Evolutionary conservation across 805 yeast genomes (phyloP), one percentile per base, ranked within the genome.

Genomic region (Aciculoconidium aculeatum): DNA sequence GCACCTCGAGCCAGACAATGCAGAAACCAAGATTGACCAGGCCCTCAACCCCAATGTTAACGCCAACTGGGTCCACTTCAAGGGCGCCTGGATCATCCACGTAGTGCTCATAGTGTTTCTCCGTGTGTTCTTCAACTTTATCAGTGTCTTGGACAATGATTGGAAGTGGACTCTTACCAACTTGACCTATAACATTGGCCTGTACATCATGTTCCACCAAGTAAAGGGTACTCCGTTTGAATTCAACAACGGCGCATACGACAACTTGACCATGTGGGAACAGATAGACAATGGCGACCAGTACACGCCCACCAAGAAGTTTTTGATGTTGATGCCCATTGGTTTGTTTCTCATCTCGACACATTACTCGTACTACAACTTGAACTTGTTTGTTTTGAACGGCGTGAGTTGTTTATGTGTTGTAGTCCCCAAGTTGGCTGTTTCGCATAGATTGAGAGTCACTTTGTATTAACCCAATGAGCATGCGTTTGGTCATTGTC

Each of bases 201-300:
- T 94, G 1, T 92, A 87, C 54, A 75, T 90, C 38, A 92, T 90
- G 97, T 92, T 90, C 54, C 98, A 90, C 56, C 80, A 84, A 53
- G 85, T 92, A 25, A 92, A 90, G 49, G 98, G 98, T 21, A 87
- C 95, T 2, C 98, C 98, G 0, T 92, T 90, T 52, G 98, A 92
- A 46, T 88, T 90, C 64, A 92, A 88, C 51, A 80, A 83, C 22
- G 98, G 98, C 23, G 97, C 96, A 0, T 92, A 82, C 58, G 98
- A 90, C 53, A 80, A 85, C 49, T 68, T 90, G 42, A 92, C 96
- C 13, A 86, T 90, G 96, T 90, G 98, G 98, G 98, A 90, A 58
- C 98, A 90, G 58, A 80, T 81, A 35, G 94, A 84, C 55, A 78
- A 88, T 47, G 98, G 97, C 35, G 96, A 87, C 51, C 94, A 87